These are phyloP conservation scores for Stagonosporopsis rhizophila DNA, from an alignment of 2,329 filamentous ascomycete genomes.

Conservation along the genomic window DNA sequence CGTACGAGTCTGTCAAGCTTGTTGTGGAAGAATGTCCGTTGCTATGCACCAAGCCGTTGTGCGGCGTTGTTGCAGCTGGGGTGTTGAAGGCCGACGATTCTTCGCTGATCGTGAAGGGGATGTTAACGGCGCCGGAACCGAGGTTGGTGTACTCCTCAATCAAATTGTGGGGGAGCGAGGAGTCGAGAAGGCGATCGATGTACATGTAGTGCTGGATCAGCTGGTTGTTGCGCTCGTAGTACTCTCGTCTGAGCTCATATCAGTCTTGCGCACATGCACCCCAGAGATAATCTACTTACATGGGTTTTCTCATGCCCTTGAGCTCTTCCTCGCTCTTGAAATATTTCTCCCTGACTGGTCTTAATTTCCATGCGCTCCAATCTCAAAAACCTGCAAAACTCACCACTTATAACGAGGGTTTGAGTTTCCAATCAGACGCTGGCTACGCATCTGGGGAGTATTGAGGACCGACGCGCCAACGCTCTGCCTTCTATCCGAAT, in stretches of 20 bases:
- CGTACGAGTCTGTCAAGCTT: conserved; percentile 42
- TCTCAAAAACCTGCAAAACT: conserved; percentile 1
- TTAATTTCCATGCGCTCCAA: not conserved
- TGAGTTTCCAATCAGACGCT: conserved; percentile 85
- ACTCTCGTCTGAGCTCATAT: conserved; percentile 66
- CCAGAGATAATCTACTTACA: conserved; percentile 55
- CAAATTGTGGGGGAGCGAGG: conserved; percentile 87
- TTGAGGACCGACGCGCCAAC: conserved; percentile 53
- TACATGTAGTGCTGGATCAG: conserved; percentile 92
- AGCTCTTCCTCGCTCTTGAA: conserved; percentile 83
- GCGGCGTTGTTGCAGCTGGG: conserved; percentile 28
- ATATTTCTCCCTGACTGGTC: conserved; percentile 68
- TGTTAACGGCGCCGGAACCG: conserved; percentile 63
- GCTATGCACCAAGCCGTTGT: conserved; percentile 22
- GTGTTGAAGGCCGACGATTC: conserved; percentile 55
- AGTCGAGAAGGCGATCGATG: conserved; percentile 89
- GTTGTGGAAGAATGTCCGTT: conserved; percentile 20
- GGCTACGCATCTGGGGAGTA: conserved; percentile 76
- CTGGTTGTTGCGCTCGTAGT: conserved; percentile 89
- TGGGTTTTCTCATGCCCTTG: conserved; percentile 71
- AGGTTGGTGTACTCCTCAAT: conserved; percentile 85
- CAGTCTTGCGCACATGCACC: not conserved
- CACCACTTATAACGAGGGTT: conserved; percentile 85
- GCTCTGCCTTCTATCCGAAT: conserved; percentile 51
- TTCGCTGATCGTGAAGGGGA: conserved; percentile 79